Evolutionary conservation across 208 protist species (phyloP), one percentile per base, ranked within the genome.

Genomic region (Strigomonas culicis): DNA sequence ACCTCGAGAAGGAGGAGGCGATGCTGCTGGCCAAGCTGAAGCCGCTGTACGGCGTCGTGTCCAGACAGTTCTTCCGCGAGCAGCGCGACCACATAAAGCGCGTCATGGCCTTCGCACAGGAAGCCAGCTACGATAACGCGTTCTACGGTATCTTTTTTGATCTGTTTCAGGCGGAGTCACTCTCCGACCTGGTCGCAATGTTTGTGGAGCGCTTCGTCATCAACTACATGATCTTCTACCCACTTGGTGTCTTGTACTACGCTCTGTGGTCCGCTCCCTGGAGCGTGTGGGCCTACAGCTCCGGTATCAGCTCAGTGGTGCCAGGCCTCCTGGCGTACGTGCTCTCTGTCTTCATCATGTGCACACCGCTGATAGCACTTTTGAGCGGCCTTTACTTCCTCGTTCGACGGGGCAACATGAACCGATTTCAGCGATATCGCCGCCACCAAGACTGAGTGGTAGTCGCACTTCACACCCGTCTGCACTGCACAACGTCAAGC

Each of bases 31-130:
- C 71, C 1, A 88, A 90, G 62, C 62, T 96, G 59, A 94, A 94
- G 68, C 91, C 87, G 4, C 79, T 96, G 7, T 92, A 96, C 59
- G 91, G 91, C 27, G 74, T 94, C 34, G 59, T 92, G 1, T 93
- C 86, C 10, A 61, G 72, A 0, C 82, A 86, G 32, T 94, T 96
- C 66, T 77, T 68, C 4, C 70, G 89, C 55, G 91, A 96, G 63
- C 86, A 94, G 79, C 73, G 78, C 28, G 41, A 76, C 17, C 66
- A 71, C 43, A 93, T 96, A 49, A 58, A 73, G 0, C 34, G 66
- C 22, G 77, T 84, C 25, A 77, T 96, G 46, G 66, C 59, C 25
- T 65, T 68, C 17, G 79, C 94, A 31, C 74, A 93, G 74, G 46
- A 80, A 13, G 69, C 78, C 6, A 86, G 76, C 69, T 96, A 93